phyloP scores from a whole-genome alignment of 768 basidiomycete genomes.

The Auriscalpium microsporum region DNA sequence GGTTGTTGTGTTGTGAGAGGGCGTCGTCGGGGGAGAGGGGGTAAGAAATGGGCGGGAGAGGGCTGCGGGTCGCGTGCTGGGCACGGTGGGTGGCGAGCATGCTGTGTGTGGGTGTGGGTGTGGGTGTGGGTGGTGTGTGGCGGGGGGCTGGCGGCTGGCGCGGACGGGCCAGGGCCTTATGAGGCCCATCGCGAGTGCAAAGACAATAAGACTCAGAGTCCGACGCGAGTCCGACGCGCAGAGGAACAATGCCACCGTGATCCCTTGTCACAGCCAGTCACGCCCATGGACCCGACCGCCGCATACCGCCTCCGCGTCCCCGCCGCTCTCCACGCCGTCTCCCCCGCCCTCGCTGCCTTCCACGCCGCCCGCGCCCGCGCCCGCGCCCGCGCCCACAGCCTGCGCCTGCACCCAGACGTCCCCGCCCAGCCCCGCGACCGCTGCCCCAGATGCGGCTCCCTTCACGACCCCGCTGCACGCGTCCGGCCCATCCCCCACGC shows the following conservation, averaged over 20 bases:
- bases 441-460: slow-evolving; percentile 49
- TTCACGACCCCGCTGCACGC: slow-evolving; percentile 32
- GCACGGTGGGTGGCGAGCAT: slow-evolving; percentile 6
- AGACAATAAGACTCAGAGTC: neutral
- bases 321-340: slow-evolving; percentile 38
- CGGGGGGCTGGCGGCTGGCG: no score
- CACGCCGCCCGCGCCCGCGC: slow-evolving; percentile 39
- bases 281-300: slow-evolving; percentile 21
- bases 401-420: slow-evolving; percentile 20
- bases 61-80: neutral
- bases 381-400: slow-evolving; percentile 7
- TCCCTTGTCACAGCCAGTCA: neutral
- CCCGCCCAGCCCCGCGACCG: slow-evolving; percentile 21
- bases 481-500: slow-evolving; percentile 28
- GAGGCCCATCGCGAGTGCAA: neutral
- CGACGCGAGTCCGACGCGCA: no score
- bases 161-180: no score
- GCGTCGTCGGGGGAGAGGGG: slow-evolving; percentile 10
- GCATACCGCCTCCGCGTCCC: slow-evolving; percentile 42
- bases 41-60: slow-evolving; percentile 3
- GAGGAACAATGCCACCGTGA: neutral
- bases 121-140: neutral
- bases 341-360: slow-evolving; percentile 54
- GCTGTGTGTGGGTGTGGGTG: slow-evolving; percentile 2
- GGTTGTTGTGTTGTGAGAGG: neutral